These are phyloP conservation scores for Xylaria digitata DNA, from an alignment of 2,329 filamentous ascomycete species.

Conservation along the genomic window DNA sequence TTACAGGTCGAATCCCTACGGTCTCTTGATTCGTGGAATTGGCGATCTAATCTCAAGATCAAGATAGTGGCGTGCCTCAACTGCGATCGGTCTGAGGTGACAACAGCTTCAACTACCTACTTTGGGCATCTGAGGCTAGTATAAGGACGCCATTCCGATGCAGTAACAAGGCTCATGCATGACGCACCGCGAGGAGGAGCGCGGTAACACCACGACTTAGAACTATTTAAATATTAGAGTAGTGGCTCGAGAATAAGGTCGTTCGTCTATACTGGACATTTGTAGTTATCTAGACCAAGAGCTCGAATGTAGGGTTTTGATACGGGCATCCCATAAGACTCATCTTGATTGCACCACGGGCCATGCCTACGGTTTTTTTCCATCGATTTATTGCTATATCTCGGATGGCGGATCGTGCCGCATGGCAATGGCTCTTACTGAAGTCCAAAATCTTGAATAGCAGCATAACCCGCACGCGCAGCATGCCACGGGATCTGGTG, in stretches of 20 bases:
- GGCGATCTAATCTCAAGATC: conserved; percentile 26
- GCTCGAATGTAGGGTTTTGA: background rate
- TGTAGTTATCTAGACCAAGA: background rate
- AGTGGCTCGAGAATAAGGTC: background rate
- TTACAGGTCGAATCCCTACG: background rate
- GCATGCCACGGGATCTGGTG: conserved; percentile 40
- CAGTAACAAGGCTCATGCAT: conserved; percentile 35
- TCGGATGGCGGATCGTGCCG: conserved; percentile 45
- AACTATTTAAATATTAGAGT: conserved; percentile 7
- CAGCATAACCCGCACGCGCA: conserved; percentile 13
- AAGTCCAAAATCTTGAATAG: conserved; percentile 19
- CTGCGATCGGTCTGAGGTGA: conserved; percentile 31
- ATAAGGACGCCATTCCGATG: conserved; percentile 29
- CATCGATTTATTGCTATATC: conserved; percentile 12
- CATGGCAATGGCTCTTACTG: conserved; percentile 39
- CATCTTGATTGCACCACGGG: background rate
- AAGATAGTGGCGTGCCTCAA: conserved; percentile 18
- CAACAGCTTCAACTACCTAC: conserved; percentile 33
- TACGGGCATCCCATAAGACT: background rate
- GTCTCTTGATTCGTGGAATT: conserved; percentile 29
- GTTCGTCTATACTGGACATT: background rate
- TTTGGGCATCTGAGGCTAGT: conserved; percentile 27
- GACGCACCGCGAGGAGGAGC: conserved; percentile 31
- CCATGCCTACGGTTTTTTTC: background rate
- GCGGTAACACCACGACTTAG: conserved; percentile 34